Evolutionary conservation across 2,329 filamentous ascomycete genomes (phyloP).

Genomic region (Chrysoporthe austroafricana): DNA sequence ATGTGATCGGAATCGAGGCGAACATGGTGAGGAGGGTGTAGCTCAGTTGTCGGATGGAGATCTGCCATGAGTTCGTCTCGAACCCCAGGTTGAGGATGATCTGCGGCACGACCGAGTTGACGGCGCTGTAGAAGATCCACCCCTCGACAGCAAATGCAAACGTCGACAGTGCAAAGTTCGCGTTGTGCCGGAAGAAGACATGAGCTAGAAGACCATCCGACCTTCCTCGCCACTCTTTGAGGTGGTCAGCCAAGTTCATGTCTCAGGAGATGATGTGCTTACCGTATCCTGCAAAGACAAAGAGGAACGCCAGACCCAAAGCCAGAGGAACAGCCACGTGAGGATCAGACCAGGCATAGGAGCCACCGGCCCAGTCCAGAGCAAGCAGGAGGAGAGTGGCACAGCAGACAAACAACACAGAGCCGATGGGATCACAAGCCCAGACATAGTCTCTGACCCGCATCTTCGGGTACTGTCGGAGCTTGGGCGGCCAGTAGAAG

Average conservation of each 20-base stretch:
- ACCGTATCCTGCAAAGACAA: slow-evolving; percentile 46
- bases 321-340: slow-evolving; percentile 46
- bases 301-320: slow-evolving; percentile 46
- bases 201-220: slow-evolving; percentile 58
- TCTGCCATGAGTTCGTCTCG: slow-evolving; percentile 49
- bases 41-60: slow-evolving; percentile 52
- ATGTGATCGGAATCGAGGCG: slow-evolving; percentile 46
- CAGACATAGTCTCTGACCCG: slow-evolving; percentile 45
- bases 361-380: slow-evolving; percentile 50
- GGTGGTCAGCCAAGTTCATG: background rate
- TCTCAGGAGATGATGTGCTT: slow-evolving; percentile 29
- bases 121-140: slow-evolving; percentile 61
- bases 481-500: slow-evolving; percentile 51
- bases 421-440: slow-evolving; percentile 54
- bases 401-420: slow-evolving; percentile 46
- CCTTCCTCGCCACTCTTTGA: slow-evolving; percentile 58
- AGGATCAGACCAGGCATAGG: slow-evolving; percentile 44
- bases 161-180: slow-evolving; percentile 58
- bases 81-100: slow-evolving; percentile 55
- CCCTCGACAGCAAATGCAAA: slow-evolving; percentile 62
- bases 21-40: slow-evolving; percentile 46
- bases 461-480: slow-evolving; percentile 43
- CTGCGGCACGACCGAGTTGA: slow-evolving; percentile 55
- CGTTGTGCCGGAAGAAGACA: slow-evolving; percentile 56
- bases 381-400: slow-evolving; percentile 49